phyloP scores from a whole-genome alignment of 2,329 filamentous ascomycete species.

The Daldinia eschscholtzii region DNA sequence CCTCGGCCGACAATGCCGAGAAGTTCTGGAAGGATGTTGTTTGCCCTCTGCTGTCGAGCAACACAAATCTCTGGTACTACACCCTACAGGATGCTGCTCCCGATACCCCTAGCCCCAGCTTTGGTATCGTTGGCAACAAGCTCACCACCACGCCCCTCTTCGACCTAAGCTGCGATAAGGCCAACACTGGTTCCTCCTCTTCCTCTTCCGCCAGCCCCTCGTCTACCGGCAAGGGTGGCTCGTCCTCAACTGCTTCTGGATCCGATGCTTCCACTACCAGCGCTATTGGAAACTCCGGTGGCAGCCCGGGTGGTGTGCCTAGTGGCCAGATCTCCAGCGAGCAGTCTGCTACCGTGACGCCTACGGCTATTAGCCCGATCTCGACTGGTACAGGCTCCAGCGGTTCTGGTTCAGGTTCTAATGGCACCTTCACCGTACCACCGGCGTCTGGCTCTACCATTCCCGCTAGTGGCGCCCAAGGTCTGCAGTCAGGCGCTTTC shows the following conservation, averaged over 20 bases:
- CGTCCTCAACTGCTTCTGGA: slow-evolving; percentile 36
- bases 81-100: slow-evolving; percentile 76
- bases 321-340: slow-evolving; percentile 49
- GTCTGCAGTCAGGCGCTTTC: slow-evolving; percentile 47
- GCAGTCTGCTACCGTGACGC: slow-evolving; percentile 42
- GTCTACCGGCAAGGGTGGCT: slow-evolving; percentile 40
- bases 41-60: slow-evolving; percentile 73
- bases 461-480: slow-evolving; percentile 41
- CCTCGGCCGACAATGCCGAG: slow-evolving; percentile 76
- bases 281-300: slow-evolving; percentile 44
- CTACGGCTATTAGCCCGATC: slow-evolving; percentile 32
- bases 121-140: slow-evolving; percentile 73
- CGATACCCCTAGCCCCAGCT: slow-evolving; percentile 73
- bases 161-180: slow-evolving; percentile 70
- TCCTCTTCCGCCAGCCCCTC: slow-evolving; percentile 38
- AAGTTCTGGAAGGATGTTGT: slow-evolving; percentile 85
- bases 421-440: slow-evolving; percentile 41
- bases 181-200: slow-evolving; percentile 45
- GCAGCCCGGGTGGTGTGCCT: slow-evolving; percentile 43
- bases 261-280: slow-evolving; percentile 34
- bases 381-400: slow-evolving; percentile 38
- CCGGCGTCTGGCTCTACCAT: slow-evolving; percentile 39
- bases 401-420: slow-evolving; percentile 46
- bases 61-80: slow-evolving; percentile 80
- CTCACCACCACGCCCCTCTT: slow-evolving; percentile 69